These are phyloP conservation scores for Metschnikowia picachoensis DNA, from an alignment of 805 yeast genomes.

Conservation along the genomic window DNA sequence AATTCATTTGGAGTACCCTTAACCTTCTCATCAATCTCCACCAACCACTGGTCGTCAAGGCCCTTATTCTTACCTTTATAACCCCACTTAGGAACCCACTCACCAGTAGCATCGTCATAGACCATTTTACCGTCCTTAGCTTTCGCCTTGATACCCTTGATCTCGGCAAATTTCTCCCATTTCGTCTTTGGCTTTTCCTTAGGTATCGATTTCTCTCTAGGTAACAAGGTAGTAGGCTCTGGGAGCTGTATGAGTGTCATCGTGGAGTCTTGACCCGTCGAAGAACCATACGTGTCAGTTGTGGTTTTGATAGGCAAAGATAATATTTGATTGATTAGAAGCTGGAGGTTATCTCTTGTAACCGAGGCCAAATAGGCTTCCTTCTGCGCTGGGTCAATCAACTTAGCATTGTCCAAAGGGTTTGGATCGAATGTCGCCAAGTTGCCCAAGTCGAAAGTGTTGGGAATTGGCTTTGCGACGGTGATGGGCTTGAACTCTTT, in stretches of 20 bases:
- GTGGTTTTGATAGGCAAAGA: constrained; percentile 88
- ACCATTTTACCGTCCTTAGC: constrained; percentile 86
- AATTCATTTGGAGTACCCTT: constrained; percentile 52
- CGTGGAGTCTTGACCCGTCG: constrained; percentile 63
- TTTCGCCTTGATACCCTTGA: constrained; percentile 90
- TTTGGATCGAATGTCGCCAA: constrained; percentile 86
- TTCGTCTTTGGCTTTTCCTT: constrained; percentile 88
- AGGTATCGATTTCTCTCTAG: constrained; percentile 95
- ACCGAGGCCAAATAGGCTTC: constrained; percentile 61
- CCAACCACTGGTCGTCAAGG: constrained; percentile 89
- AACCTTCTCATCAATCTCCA: constrained; percentile 80
- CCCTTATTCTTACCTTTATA: constrained; percentile 89
- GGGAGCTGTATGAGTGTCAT: constrained; percentile 85
- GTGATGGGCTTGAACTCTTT: constrained; percentile 61
- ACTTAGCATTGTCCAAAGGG: constrained; percentile 64
- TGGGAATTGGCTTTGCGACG: constrained; percentile 90
- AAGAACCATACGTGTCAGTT: constrained; percentile 60
- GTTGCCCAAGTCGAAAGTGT: constrained; percentile 84
- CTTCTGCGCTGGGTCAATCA: constrained; percentile 51
- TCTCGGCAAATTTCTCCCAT: constrained; percentile 96
- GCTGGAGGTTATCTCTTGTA: constrained; percentile 90
- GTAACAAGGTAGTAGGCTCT: constrained; percentile 73
- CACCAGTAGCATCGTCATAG: constrained; percentile 82
- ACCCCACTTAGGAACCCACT: constrained; percentile 99
- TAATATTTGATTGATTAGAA: constrained; percentile 83